Base-by-base conservation (phyloP, 2,329 filamentous ascomycete species). In the Pseudocercospora cruenta region DNA sequence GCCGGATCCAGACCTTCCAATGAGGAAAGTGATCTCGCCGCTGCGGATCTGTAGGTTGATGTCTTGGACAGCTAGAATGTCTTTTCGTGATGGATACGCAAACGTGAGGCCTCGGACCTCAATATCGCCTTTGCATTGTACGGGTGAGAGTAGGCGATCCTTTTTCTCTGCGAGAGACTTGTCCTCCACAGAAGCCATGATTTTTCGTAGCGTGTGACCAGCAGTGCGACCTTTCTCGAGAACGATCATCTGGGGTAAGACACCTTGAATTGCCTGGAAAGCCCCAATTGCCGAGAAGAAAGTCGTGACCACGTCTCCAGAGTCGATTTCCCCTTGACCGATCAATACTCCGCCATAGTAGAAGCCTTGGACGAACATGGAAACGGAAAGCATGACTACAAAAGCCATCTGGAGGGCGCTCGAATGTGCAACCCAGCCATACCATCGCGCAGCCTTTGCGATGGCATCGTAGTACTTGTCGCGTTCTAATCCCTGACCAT, bases 1-100 rank as follows among this genome's bases (percentile, higher is more conserved):
- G 0, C 94, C 94, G 1, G 92, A 97, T 0, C 95, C 95, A 73
- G 93, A 97, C 72, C 85, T 86, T 0, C 94, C 95, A 58, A 97
- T 87, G 1, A 98, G 83, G 73, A 95, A 97, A 0, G 89, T 92
- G 2, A 90, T 88, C 67, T 91, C 83, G 0, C 91, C 90, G 0
- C 90, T 84, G 0, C 88, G 86, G 64, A 98, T 94, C 69, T 84
- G 86, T 67, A 97, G 85, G 0, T 84, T 88, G 0, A 87, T 86
- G 6, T 85, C 80, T 0, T 85, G 79, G 9, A 97, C 82, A 1
- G 90, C 88, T 0, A 79, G 75, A 19, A 85, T 84, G 1, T 85
- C 79, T 0, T 86, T 86, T 55, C 91, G 90, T 0, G 88, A 87
- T 1, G 93, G 91, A 73, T 97, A 97, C 1, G 90, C 84, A 74